Evolutionary conservation across 139 green algal genomes (phyloP).

Genomic region (Chlorokybus atmophyticus): DNA sequence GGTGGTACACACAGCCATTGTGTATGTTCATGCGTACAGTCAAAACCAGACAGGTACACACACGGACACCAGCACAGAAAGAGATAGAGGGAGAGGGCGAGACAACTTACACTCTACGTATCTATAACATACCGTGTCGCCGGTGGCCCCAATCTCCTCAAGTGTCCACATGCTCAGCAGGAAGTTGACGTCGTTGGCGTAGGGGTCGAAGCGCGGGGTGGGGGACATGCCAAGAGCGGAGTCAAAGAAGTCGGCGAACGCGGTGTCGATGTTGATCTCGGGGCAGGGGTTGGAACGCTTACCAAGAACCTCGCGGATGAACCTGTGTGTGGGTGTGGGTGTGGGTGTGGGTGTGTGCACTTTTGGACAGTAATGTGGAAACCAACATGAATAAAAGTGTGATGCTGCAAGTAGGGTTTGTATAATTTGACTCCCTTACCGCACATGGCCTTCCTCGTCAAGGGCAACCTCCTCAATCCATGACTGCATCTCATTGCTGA

Average conservation of each 20-base stretch:
- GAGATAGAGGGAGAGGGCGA: not conserved
- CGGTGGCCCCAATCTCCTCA: conserved; percentile 1
- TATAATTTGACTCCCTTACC: not conserved
- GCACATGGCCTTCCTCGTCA: not conserved
- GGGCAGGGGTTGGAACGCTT: not conserved
- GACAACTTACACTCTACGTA: not conserved
- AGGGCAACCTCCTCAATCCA: not conserved
- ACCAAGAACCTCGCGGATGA: not conserved
- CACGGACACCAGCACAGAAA: not conserved
- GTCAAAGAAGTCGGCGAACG: not conserved
- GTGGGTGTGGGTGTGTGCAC: not conserved
- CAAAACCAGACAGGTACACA: not conserved
- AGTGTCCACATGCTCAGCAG: not conserved
- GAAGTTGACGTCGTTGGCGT: not conserved
- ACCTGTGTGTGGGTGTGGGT: not conserved
- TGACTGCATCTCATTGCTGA: not conserved
- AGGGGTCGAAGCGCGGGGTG: not conserved
- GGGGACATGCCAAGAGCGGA: not conserved
- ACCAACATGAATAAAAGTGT: not conserved
- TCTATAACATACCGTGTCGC: not conserved
- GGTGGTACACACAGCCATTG: not conserved
- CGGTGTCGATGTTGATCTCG: not conserved
- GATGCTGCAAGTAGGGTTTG: not conserved
- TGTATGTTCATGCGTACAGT: not conserved
- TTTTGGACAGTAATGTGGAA: not conserved